Evolutionary conservation across 2,329 filamentous ascomycete species (phyloP), one percentile per base, ranked within the genome.

Genomic region (Penicillium sp.): DNA sequence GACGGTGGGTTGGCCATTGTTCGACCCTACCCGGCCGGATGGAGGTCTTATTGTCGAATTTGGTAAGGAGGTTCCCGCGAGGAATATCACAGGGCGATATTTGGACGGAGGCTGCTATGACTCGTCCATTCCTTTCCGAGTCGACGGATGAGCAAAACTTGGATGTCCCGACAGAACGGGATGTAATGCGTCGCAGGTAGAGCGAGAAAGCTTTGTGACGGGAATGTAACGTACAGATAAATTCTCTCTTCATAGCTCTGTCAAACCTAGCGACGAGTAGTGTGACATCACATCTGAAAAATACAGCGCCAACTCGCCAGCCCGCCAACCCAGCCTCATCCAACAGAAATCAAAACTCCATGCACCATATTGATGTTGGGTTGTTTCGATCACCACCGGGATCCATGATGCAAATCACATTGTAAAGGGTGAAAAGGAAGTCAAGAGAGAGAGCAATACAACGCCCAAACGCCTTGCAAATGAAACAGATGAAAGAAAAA

Each of bases 381-480:
- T 12, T 11, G 28, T 20, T 14, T 17, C 17, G 35, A 28, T 17
- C n/a, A 8, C 34, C 31, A 17, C 14, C 25, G 17, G 39, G 8
- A 37, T 55, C 17, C 53, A 39, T 47, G 7, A 55, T 49, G 11
- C 54, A 7, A 39, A 28, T 31, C 42, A 34, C 7, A 11, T 31
- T 1, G 4, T 14, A 41, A 20, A 42, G 14, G 4, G n/a, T 12
- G 43, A 34, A 12, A 15, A 20, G n/a, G 4, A 4, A n/a, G 4
- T 31, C 15, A 41, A 25, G 41, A n/a, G 12, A n/a, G 12, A n/a
- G 17, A 12, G n/a, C 47, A 35, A 43, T 22, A 22, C 31, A 66
- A 62, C 65, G 50, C 65, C 64, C 28, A 54, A 47, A 63, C 66
- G 55, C 66, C 65, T 61, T 57, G 65, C 62, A 63, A 63, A 65